A percentile compares a stretch with the other conserved stretches of the same genome.
Evolutionary conservation across 2,329 filamentous ascomycete genomes (phyloP).

Genomic region (Apiospora malaysiana): DNA sequence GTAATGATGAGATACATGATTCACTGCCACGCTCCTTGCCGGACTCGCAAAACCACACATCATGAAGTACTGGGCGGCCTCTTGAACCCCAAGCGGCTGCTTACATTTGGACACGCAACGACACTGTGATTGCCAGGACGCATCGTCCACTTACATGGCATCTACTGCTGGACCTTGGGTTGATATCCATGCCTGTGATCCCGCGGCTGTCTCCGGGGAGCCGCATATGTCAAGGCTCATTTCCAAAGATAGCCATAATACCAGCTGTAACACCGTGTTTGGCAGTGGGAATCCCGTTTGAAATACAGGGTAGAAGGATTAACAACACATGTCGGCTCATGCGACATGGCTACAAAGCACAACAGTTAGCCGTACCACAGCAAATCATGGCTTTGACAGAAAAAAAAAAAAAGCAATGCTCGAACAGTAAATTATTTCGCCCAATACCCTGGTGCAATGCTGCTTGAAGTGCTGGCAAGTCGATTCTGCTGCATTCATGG

Average conservation of each 20-base stretch:
- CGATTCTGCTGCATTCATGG: not conserved
- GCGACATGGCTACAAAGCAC: constrained; percentile 13
- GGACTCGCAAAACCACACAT: not conserved
- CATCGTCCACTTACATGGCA: not conserved
- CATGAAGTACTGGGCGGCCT: not conserved
- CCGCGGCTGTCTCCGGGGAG: not conserved
- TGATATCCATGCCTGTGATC: not conserved
- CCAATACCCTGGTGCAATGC: not conserved
- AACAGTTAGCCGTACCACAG: constrained; percentile 10
- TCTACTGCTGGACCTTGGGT: not conserved
- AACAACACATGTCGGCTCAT: constrained; percentile 15
- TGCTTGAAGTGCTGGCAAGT: not conserved
- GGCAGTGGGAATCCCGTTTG: not conserved
- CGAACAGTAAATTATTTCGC: constrained; percentile 8
- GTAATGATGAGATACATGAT: not conserved
- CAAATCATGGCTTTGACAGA: not conserved
- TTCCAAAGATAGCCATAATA: not conserved
- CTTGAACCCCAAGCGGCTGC: not conserved
- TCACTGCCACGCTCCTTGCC: not conserved
- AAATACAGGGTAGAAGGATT: not conserved
- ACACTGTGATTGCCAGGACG: not conserved
- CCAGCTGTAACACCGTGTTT: not conserved
- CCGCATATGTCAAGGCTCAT: not conserved
- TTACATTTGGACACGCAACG: not conserved
- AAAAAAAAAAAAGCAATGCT: not conserved